Conservation (phyloP, 306 rosid genomes). For the Gastrolobium bilobum region DNA sequence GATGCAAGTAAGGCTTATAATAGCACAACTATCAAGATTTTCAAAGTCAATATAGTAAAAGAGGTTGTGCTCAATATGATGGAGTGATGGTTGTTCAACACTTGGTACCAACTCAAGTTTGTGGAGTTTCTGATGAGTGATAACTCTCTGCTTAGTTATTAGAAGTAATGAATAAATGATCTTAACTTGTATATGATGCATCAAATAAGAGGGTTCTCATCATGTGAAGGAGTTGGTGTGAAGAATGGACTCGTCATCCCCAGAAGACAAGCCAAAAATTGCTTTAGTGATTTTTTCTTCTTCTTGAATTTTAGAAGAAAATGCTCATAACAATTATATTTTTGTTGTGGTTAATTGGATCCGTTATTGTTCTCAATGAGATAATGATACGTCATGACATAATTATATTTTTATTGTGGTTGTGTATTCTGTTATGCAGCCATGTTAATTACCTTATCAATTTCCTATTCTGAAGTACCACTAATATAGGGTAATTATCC, state of each 20-base stretch:
- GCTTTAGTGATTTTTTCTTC: constrained; percentile 44
- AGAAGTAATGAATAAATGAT: too few species aligned
- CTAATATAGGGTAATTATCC: too few species aligned
- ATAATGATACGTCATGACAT: neutral
- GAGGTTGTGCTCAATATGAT: constrained; percentile 53
- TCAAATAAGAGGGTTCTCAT: constrained; percentile 18
- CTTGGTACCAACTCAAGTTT: constrained; percentile 49
- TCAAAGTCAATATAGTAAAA: constrained; percentile 40
- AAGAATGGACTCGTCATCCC: constrained; percentile 61
- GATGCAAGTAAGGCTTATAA: constrained; percentile 42
- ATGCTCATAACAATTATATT: too few species aligned
- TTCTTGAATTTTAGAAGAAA: constrained; percentile 26
- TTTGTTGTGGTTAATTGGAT: too few species aligned
- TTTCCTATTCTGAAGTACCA: too few species aligned
- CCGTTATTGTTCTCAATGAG: too few species aligned
- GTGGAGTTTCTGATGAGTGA: too few species aligned
- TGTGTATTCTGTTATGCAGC: neutral
- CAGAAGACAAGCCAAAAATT: constrained; percentile 37
- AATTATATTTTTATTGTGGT: neutral
- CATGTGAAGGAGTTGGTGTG: constrained; percentile 52
- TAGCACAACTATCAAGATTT: constrained; percentile 30
- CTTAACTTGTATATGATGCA: constrained; percentile 18
- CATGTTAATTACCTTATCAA: too few species aligned
- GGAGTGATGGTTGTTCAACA: constrained; percentile 53
- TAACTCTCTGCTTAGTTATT: too few species aligned